Evolutionary conservation across 495 filamentous ascomycete species (phyloP).

Genomic region (Xylaria palmicola): DNA sequence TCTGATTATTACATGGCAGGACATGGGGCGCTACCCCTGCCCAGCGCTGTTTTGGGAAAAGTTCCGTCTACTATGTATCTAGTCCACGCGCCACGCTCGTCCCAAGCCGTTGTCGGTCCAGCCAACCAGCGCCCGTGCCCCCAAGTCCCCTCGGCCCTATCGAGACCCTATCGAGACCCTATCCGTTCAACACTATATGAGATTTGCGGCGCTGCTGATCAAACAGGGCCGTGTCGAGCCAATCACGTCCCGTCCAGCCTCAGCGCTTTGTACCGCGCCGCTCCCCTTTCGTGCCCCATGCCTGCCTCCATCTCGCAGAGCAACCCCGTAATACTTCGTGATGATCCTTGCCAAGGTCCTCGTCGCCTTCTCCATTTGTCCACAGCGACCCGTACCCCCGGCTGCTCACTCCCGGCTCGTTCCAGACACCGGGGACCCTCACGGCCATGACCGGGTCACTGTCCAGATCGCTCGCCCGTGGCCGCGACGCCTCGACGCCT

Average conservation of each 20-base stretch:
- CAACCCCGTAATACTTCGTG: conserved; percentile 10
- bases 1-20: too few relatives aligned
- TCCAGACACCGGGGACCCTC: not conserved
- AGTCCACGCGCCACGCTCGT: not conserved
- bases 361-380: not conserved
- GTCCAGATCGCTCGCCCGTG: too few relatives aligned
- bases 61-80: too few relatives aligned
- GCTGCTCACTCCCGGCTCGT: conserved; percentile 2
- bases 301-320: not conserved
- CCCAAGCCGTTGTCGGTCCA: conserved; percentile 3
- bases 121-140: not conserved
- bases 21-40: conserved; percentile 13
- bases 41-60: not conserved
- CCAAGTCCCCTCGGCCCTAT: conserved; percentile 11
- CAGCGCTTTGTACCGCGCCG: conserved; percentile 5
- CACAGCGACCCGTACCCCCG: not conserved
- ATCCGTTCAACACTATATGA: too few relatives aligned
- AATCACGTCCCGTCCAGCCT: not conserved
- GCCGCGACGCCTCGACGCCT: not conserved
- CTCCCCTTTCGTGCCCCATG: conserved; percentile 4
- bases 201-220: conserved; percentile 14
- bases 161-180: not conserved
- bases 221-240: not conserved
- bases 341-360: conserved; percentile 7
- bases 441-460: not conserved